These are phyloP conservation scores for Hanseniaspora vineae DNA, from an alignment of 805 yeast genomes.

Conservation along the genomic window DNA sequence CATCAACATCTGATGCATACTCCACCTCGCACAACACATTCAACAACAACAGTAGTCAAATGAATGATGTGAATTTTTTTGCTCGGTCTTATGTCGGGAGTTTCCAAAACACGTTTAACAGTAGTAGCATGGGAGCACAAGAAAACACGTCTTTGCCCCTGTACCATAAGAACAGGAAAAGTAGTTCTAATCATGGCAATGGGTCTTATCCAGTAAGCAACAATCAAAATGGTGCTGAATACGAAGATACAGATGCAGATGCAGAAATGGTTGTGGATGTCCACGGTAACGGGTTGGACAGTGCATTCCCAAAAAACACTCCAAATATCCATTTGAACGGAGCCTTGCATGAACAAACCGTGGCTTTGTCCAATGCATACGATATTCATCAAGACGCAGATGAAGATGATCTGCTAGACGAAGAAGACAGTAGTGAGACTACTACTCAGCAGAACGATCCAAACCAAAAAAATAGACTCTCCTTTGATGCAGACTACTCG, in stretches of 20 bases:
- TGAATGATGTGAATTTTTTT: constrained; percentile 6
- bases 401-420: too few species aligned
- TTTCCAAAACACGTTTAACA: constrained; percentile 5
- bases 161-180: not conserved
- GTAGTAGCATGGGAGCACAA: too few species aligned
- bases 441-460: too few species aligned
- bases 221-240: constrained; percentile 8
- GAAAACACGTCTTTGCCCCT: too few species aligned
- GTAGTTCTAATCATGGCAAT: not conserved
- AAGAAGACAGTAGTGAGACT: too few species aligned
- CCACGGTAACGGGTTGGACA: constrained; percentile 1
- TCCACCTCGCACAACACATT: not conserved
- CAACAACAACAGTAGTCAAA: not conserved
- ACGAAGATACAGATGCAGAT: constrained; percentile 6
- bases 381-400: not conserved
- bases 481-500: not conserved
- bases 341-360: too few species aligned
- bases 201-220: not conserved
- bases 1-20: not conserved
- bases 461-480: not conserved
- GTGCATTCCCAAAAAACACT: too few species aligned
- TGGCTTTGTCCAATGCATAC: not conserved
- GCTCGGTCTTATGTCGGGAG: constrained; percentile 21
- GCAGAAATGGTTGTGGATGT: constrained; percentile 8
- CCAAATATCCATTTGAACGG: too few species aligned